Conservation (phyloP, 345 rosid species). For the Dovyalis caffra region DNA sequence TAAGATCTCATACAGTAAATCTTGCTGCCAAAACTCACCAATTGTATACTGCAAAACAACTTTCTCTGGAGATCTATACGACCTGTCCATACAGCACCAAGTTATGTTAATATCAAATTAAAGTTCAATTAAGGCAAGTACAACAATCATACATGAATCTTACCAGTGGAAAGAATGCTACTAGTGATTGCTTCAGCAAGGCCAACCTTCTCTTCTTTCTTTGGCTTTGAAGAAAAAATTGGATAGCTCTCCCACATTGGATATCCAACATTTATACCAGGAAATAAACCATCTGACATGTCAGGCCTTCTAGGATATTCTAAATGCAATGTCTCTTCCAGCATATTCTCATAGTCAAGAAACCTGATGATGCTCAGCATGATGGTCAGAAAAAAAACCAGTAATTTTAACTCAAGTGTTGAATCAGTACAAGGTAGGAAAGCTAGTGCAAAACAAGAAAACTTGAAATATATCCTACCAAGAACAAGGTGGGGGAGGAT, state of each 20-base stretch:
- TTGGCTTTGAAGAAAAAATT: constrained; percentile 57
- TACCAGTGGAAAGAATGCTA: constrained; percentile 89
- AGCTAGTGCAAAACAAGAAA: constrained; percentile 3
- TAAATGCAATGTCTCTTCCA: constrained; percentile 82
- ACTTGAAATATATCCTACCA: constrained; percentile 48
- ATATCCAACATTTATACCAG: constrained; percentile 51
- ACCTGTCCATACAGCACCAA: constrained; percentile 44
- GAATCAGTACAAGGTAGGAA: neutral
- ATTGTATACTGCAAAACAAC: constrained; percentile 78
- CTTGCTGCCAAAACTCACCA: constrained; percentile 48
- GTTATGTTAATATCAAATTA: constrained; percentile 14
- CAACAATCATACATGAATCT: constrained; percentile 20
- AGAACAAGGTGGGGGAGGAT: constrained; percentile 79
- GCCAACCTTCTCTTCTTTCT: constrained; percentile 94
- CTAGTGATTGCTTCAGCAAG: constrained; percentile 86
- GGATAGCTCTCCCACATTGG: constrained; percentile 88
- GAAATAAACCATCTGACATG: constrained; percentile 49
- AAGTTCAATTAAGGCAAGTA: constrained; percentile 3
- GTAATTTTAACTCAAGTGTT: constrained; percentile 10
- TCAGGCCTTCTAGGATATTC: constrained; percentile 74
- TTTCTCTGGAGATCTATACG: constrained; percentile 89
- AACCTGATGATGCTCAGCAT: constrained; percentile 46
- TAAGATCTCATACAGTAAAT: constrained; percentile 1
- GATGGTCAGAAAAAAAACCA: neutral
- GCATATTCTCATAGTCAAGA: constrained; percentile 83